Evolutionary conservation across 2,329 filamentous ascomycete species (phyloP), one percentile per base, ranked within the genome.

Genomic region (Aschersonia sp.): DNA sequence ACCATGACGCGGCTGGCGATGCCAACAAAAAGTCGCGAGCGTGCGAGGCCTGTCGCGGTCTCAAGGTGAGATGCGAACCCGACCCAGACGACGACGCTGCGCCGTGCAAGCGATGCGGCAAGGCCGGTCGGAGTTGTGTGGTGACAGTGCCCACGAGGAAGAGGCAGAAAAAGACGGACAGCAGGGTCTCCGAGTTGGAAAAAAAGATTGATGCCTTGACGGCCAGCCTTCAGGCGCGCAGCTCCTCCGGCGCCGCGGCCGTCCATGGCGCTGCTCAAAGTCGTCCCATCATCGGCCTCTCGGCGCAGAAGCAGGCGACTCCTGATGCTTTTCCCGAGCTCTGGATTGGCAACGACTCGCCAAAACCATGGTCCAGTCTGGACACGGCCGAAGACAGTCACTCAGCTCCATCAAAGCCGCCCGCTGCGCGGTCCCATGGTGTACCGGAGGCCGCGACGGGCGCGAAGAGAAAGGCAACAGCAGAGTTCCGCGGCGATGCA

Each of bases 121-220:
- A 94, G 66, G 85, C 87, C 3, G 78, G 80, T n/a, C 72, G 87
- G 39, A 72, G 72, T 52, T 94, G 88, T 60, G 68, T 89, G 41
- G 81, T 89, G 52, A 94, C 87, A 1, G 78, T 80, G 52, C 86
- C 76, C 11, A 78, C 72, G 32, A 63, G 87, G 41, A 94, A 94
- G 66, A 75, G 88, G 43, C 86, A 90, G 68, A 94, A 90, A 71
- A 94, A 94, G 71, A 88, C 86, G 47, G 89, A 94, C 61, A 90
- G 80, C 54, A 76, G 87, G 46, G 88, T 96, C 10, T 84, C 87
- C 7, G 88, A 95, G 68, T 72, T 96, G 46, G 88, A 95, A 70
- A 87, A 83, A 71, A 94, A 94, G 69, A 90, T 95, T 53, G 87
- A 95, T 68, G 85, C 84, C 7, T 63, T 95, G 60, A 94, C 86